A percentile compares a stretch with the other conserved stretches of the same genome.
phyloP scores from a whole-genome alignment of 148 eudicot genomes.

The Silene uniflora region DNA sequence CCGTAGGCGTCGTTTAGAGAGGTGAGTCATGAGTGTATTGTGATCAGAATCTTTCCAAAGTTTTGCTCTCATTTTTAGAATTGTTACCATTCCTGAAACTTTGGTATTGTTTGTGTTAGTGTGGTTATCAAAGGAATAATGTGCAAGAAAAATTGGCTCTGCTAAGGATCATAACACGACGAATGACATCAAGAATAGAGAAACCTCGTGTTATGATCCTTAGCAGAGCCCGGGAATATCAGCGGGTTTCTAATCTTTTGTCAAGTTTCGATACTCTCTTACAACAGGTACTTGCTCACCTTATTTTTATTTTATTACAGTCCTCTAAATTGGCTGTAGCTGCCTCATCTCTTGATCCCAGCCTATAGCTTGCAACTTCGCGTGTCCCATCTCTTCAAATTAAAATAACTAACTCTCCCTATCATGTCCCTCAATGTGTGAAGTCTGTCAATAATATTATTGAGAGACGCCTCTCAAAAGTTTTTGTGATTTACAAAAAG shows the following conservation, averaged over 20 bases:
- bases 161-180: too few species aligned
- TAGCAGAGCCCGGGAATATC: conserved; percentile 96
- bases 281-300: conserved; percentile 62
- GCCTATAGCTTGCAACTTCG: not conserved
- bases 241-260: conserved; percentile 76
- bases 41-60: not conserved
- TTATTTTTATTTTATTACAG: not conserved
- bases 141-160: conserved; percentile 96
- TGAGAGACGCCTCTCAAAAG: too few species aligned
- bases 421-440: too few species aligned
- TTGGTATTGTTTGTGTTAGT: conserved; percentile 34
- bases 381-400: too few species aligned
- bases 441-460: too few species aligned
- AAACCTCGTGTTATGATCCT: conserved; percentile 83
- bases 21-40: conserved; percentile 36
- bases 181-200: conserved; percentile 82
- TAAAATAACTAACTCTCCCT: too few species aligned
- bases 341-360: not conserved
- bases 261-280: conserved; percentile 91
- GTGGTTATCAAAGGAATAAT: conserved; percentile 85
- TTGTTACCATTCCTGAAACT: conserved; percentile 17
- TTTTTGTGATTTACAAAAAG: too few species aligned
- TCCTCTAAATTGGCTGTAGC: not conserved
- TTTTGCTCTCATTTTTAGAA: not conserved
- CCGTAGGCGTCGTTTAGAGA: conserved; percentile 71